Evolutionary conservation across 495 filamentous ascomycete species (phyloP), one percentile per base, ranked within the genome.

Genomic region (Cercophora sp.): DNA sequence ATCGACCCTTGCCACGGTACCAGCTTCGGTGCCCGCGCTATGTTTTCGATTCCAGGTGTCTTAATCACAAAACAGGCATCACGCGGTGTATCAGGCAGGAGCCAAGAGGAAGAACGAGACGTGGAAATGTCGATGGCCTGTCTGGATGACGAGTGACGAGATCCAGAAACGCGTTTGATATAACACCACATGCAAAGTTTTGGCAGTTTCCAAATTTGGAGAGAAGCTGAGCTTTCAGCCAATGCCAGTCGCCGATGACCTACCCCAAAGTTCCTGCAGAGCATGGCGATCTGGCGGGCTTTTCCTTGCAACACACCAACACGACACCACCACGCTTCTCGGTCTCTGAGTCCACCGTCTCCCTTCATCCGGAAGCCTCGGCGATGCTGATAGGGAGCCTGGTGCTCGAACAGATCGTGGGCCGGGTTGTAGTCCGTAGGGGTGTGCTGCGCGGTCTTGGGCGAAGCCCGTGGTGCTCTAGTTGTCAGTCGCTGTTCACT

Each of bases 131-230:
- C 40, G 40, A 25, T 23, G 40, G 19, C 40, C 18, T 13, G 22
- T 13, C 25, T 16, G 25, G 18, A 9, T 20, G 11, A 41, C 18
- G 37, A 41, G 11, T 39, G 35, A 39, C 18, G 35, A 39, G 35
- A 18, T 20, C 3, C 9, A 41, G n/a, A n/a, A n/a, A n/a, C n/a
- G n/a, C n/a, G 13, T 15, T 41, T 41, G 37, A 41, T 41, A 2
- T 47, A 8, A 27, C 18, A 1, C 25, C 24, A 19, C 37, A 41
- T 41, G 37, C 37, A 41, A 41, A 18, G 13, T 41, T 9, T 19
- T 3, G 37, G 45, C 1, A 11, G 46, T 37, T 51, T 51, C 48
- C 48, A 51, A 51, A 51, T 27, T 42, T 42, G 48, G 48, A 31
- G 24, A 41, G 25, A 47, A 47, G 0, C n/a, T 10, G n/a, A n/a